Base-by-base conservation (phyloP, 1,284 basidiomycete genomes). In the Trichosporon sp. region DNA sequence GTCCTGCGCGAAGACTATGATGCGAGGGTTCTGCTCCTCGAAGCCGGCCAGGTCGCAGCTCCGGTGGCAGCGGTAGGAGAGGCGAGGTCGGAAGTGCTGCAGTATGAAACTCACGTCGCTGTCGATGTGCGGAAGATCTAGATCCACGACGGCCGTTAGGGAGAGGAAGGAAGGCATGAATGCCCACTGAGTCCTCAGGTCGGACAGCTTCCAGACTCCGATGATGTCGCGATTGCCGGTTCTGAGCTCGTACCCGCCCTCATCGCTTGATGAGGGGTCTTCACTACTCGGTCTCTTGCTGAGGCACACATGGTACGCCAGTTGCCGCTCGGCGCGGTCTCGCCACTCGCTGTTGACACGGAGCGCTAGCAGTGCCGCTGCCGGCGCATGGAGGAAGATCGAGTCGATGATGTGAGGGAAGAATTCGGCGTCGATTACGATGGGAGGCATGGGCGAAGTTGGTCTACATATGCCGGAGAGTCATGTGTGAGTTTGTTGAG, bases 401-500 rank as follows among this genome's bases (percentile, higher is more conserved):
- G 27, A 16, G 32, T 63, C 65, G 4, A 66, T 21, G 34, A 66
- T 27, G 46, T 66, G 61, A 2, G 65, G 61, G 46, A 54, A 66
- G 21, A 56, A 62, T 7, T 56, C n/a, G 29, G 49, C 32, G 36
- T 63, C 65, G 44, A 66, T 49, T 3, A 4, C 25, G 3, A 3
- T 29, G 31, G 31, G 10, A 9, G 29, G 29, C 9, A 32, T 61
- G 54, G 27, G 29, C 27, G 25, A 27, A 34, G 31, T 34, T 16
- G 14, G 54, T 56, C n/a, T n/a, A n/a, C n/a, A n/a, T n/a, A n/a
- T n/a, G n/a, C n/a, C n/a, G n/a, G n/a, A n/a, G n/a, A n/a, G n/a
- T n/a, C n/a, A n/a, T n/a, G n/a, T n/a, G n/a, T n/a, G n/a, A n/a
- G n/a, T n/a, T n/a, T n/a, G n/a, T n/a, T n/a, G n/a, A n/a, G n/a